Conservation (phyloP, 1,139 yeast genomes). For the Geotrichum macrosporum region DNA sequence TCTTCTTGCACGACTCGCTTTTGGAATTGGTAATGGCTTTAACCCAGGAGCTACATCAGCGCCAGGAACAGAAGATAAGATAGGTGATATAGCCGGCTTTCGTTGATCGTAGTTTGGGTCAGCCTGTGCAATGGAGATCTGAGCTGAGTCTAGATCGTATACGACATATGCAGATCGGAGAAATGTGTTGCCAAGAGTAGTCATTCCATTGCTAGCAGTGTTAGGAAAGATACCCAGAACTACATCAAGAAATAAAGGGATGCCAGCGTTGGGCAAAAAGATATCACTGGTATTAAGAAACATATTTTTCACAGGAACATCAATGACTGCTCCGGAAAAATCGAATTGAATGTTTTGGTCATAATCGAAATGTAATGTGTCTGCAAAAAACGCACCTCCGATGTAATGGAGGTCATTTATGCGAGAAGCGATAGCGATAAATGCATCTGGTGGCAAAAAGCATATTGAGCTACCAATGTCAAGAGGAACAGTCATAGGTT, state of each 20-base stretch:
- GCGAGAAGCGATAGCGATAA: slow-evolving; percentile 6
- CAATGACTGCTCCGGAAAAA: slow-evolving; percentile 17
- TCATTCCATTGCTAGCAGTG: slow-evolving; percentile 15
- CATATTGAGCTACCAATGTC: slow-evolving; percentile 20
- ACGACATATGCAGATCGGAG: slow-evolving; percentile 31
- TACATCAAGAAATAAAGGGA: slow-evolving; percentile 8
- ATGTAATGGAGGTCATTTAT: slow-evolving; percentile 10
- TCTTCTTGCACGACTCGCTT: no score
- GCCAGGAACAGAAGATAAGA: slow-evolving; percentile 5
- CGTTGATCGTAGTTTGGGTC: background rate
- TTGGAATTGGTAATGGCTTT: no score
- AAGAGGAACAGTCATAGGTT: slow-evolving; percentile 11
- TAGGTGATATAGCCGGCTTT: slow-evolving; percentile 7
- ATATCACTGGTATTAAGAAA: slow-evolving; percentile 11
- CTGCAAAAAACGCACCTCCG: slow-evolving; percentile 15
- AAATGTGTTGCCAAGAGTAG: slow-evolving; percentile 31
- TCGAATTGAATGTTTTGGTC: slow-evolving; percentile 12
- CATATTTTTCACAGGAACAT: slow-evolving; percentile 12
- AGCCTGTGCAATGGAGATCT: slow-evolving; percentile 17
- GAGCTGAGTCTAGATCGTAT: slow-evolving; percentile 25
- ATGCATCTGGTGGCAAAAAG: slow-evolving; percentile 16
- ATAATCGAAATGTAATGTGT: slow-evolving; percentile 15
- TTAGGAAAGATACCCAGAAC: slow-evolving; percentile 15
- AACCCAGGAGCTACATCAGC: slow-evolving; percentile 11
- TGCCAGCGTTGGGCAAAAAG: slow-evolving; percentile 10